Evolutionary conservation across 2,329 filamentous ascomycete genomes (phyloP), one percentile per base, ranked within the genome.

Genomic region (Penicillium oxalicum): DNA sequence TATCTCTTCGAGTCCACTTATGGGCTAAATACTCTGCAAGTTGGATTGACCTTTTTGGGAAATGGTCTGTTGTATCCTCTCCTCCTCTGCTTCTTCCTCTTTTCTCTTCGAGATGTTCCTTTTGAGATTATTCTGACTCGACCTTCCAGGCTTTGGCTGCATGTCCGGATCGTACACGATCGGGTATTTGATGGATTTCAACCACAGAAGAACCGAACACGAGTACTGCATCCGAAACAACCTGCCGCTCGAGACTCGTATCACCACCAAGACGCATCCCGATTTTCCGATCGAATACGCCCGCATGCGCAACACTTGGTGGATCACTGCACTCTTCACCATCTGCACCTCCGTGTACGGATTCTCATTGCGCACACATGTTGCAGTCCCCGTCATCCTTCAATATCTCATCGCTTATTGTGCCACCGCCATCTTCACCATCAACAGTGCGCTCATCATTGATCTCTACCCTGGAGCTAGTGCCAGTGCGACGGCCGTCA

Each of bases 241-340:
- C 3, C 56, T 70, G 1, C 63, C 68, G 0, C 50, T 59, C 1
- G 58, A 66, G 1, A 58, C 53, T 8, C 51, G 56, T 26, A 56
- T 63, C 36, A 62, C 61, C 18, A 59, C 63, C 26, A 65, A 65
- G 41, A 52, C 62, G 1, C 61, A 68, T 36, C 47, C 59, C 4
- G 69, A 73, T 42, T 76, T 76, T 49, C 67, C 71, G 1, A 65
- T 76, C 47, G 71, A 73, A 53, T 54, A 56, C 39, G 62, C 62
- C 25, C 62, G 62, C 28, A 61, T 75, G 24, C 61, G 63, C n/a
- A 65, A 70, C 44, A 61, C 72, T 5, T 70, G 68, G 34, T 72
- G 68, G 65, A 64, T 74, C 49, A 64, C 64, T 6, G 54, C 58
- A 1, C 40, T 69, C 2, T 73, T 76, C 52, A 60, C 68, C 3